Evolutionary conservation across 805 yeast species (phyloP), one percentile per base, ranked within the genome.

Genomic region (Spathaspora passalidarum): DNA sequence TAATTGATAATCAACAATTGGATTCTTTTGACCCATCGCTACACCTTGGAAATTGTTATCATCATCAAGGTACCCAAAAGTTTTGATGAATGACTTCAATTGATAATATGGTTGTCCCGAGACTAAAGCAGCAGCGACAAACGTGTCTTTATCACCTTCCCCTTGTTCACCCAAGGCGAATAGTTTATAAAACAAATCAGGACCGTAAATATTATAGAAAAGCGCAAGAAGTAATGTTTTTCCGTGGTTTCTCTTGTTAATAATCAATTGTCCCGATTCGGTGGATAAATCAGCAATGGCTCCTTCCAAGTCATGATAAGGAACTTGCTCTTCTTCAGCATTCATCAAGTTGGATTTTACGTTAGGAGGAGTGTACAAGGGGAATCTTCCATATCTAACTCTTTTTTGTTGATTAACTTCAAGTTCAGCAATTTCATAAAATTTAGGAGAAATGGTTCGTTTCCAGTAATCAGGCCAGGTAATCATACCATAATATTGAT

Each of bases 211-310:
- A 55, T 84, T 84, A 62, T 85, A 85, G 62, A 82, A 85, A 32
- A 82, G 61, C 0, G 88, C 75, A 41, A 85, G 65, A 49, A 84
- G 65, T 43, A 85, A 63, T 2, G 85, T 76, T 53, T 68, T 66
- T 40, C 79, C 77, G 57, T 85, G 90, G 1, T 74, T 68, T 32
- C 63, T 66, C 60, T 82, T 84, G 54, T 80, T 76, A 40, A 84
- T 71, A 43, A 82, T 56, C 45, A 85, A 56, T 57, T 84, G 87
- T 2, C 90, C 91, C 1, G 86, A 78, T 63, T 84, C 90, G 2
- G 87, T 74, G 0, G 89, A 79, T 46, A 79, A 75, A 54, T 84
- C 86, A 7, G 89, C 86, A 36, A 86, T 73, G 0, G 90, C 72
- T 2, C 88, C 88, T 47, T 78, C 75, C 40, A 84, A 68, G 56